phyloP scores from a whole-genome alignment of 2,329 filamentous ascomycete species.

The Colletotrichum trifolii region DNA sequence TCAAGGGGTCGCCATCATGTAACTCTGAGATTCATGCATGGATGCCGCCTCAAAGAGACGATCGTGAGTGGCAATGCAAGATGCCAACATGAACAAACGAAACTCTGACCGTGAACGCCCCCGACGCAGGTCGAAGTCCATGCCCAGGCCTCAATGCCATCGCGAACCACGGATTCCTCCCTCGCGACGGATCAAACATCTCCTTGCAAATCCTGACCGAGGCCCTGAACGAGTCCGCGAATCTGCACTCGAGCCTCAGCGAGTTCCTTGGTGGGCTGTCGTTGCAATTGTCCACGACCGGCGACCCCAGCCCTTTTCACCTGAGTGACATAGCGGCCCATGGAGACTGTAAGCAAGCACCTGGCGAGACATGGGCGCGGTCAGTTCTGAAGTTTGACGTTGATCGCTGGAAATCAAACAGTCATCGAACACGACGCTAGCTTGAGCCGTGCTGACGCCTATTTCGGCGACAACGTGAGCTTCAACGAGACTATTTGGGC shows the following conservation, averaged over 20 bases:
- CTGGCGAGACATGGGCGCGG: not conserved
- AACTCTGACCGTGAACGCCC: not conserved
- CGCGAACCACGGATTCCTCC: not conserved
- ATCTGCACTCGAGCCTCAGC: not conserved
- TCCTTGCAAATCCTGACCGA: not conserved
- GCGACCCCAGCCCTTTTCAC: not conserved
- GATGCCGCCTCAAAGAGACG: not conserved
- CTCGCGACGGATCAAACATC: not conserved
- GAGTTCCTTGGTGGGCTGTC: not conserved
- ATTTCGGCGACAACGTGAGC: constrained; percentile 3
- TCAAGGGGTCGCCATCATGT: not conserved
- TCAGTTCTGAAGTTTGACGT: not conserved
- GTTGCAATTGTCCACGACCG: not conserved
- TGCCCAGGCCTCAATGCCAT: not conserved
- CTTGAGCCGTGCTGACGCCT: constrained; percentile 41
- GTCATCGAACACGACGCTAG: constrained; percentile 46
- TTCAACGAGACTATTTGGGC: not conserved
- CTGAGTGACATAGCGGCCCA: not conserved
- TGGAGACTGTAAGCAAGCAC: not conserved
- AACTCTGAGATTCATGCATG: not conserved
- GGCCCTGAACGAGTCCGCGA: not conserved
- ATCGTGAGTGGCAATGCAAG: not conserved
- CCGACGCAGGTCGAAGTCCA: not conserved
- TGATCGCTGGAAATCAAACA: not conserved
- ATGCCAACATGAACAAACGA: not conserved